Percentiles rank a stretch among this genome's conserved stretches.
Evolutionary conservation across 2,329 filamentous ascomycete genomes (phyloP).

Genomic region (Fusarium brachygibbosum): DNA sequence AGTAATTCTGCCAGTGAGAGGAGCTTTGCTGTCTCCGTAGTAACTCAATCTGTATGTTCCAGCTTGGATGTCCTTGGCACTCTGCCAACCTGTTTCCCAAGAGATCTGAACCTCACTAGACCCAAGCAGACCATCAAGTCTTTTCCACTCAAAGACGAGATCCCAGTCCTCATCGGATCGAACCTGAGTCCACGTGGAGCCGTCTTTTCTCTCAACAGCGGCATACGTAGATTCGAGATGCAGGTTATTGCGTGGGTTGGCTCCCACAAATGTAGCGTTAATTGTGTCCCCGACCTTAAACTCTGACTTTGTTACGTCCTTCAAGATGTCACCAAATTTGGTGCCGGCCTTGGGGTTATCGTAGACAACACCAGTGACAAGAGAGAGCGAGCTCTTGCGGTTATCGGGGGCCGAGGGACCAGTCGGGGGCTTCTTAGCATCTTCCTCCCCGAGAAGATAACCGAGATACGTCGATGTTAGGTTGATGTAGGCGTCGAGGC

Average conservation of each 20-base stretch:
- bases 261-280: not conserved
- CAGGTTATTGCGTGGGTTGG: slow-evolving; percentile 10
- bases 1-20: not conserved
- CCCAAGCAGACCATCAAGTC: slow-evolving; percentile 9
- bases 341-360: slow-evolving; percentile 11
- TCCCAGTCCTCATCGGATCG: slow-evolving; percentile 19
- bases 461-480: not conserved
- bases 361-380: slow-evolving; percentile 10
- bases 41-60: slow-evolving; percentile 9
- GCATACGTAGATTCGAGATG: not conserved
- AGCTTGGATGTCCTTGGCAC: not conserved
- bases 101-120: not conserved
- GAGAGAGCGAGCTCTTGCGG: slow-evolving; percentile 3
- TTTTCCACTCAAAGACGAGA: slow-evolving; percentile 15
- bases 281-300: not conserved
- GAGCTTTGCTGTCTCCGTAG: slow-evolving; percentile 15
- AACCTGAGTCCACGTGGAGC: not conserved
- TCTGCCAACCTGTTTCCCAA: slow-evolving; percentile 14
- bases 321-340: not conserved
- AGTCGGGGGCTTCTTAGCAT: not conserved
- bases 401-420: slow-evolving; percentile 5
- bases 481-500: slow-evolving; percentile 14
- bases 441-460: slow-evolving; percentile 2
- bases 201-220: slow-evolving; percentile 7
- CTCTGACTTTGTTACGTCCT: not conserved